Evolutionary conservation across 306 rosid genomes (phyloP).

Genomic region (Argentina anserina): DNA sequence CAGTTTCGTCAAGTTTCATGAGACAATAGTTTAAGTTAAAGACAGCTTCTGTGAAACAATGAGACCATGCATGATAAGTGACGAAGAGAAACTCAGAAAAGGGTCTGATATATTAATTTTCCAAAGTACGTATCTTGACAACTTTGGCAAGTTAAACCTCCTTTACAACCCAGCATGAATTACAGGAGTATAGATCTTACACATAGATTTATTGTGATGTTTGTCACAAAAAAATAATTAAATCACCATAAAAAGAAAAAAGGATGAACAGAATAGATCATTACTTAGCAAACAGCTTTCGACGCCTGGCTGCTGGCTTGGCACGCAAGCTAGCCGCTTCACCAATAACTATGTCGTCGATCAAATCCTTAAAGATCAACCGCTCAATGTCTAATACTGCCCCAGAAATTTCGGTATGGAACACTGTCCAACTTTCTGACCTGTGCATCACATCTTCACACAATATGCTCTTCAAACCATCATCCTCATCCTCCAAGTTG

Average conservation of each 20-base stretch:
- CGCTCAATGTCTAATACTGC: constrained; percentile 71
- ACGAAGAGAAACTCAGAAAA: not conserved
- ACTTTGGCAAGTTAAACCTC: constrained; percentile 6
- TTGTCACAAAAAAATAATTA: constrained; percentile 4
- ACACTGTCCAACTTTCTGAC: constrained; percentile 58
- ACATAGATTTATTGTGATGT: not conserved
- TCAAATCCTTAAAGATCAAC: constrained; percentile 71
- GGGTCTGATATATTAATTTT: constrained; percentile 10
- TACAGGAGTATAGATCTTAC: constrained; percentile 3
- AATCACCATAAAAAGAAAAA: not conserved
- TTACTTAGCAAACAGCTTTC: constrained; percentile 62
- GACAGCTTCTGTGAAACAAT: not conserved
- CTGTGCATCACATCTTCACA: constrained; percentile 56
- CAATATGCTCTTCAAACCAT: constrained; percentile 46
- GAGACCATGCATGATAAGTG: not conserved
- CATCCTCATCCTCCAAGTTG: constrained; percentile 47
- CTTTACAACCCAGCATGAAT: constrained; percentile 9
- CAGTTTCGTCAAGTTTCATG: not conserved
- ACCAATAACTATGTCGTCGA: constrained; percentile 65
- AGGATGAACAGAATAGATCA: not conserved
- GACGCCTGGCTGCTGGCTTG: constrained; percentile 55
- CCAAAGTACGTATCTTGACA: not conserved
- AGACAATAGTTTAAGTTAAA: not conserved
- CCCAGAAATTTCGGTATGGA: constrained; percentile 52
- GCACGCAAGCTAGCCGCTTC: constrained; percentile 55